Percentiles rank a stretch among this genome's conserved stretches.
Evolutionary conservation across 1,284 basidiomycete species (phyloP).

Genomic region (Ustilago cynodontis): DNA sequence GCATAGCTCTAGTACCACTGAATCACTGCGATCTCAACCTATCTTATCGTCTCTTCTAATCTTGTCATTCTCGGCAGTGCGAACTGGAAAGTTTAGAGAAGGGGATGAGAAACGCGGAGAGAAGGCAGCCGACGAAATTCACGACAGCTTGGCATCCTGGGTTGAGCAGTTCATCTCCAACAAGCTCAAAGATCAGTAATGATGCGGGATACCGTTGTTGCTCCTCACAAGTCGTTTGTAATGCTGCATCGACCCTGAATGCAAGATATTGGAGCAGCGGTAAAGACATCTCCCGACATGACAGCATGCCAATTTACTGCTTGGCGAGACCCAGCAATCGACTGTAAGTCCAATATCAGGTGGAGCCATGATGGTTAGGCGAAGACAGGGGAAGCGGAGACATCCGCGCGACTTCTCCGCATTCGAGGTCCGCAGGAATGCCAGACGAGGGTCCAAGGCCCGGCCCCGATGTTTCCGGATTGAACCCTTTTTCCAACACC

Average conservation of each 20-base stretch:
- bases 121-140: conserved; percentile 22
- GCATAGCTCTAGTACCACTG: neutral
- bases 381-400: conserved; percentile 1
- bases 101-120: conserved; percentile 37
- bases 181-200: conserved; percentile 10
- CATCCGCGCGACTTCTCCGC: neutral
- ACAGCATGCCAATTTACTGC: neutral
- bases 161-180: conserved; percentile 34
- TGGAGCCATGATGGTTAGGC: too few species aligned
- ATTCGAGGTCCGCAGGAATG: neutral
- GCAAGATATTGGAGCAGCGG: neutral
- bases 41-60: neutral
- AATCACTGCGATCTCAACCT: neutral
- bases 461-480: conserved; percentile 17
- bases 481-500: conserved; percentile 9
- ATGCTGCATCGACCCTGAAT: neutral
- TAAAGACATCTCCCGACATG: neutral
- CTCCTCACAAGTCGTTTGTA: too few species aligned
- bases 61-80: conserved; percentile 16
- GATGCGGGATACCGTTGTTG: neutral
- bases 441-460: neutral
- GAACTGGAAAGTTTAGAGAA: conserved; percentile 40
- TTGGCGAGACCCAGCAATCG: too few species aligned
- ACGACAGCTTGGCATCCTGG: conserved; percentile 35
- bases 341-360: too few species aligned